These are phyloP conservation scores for Ensete glaucum DNA, from an alignment of 176 grass and related monocot genomes.

Conservation along the genomic window DNA sequence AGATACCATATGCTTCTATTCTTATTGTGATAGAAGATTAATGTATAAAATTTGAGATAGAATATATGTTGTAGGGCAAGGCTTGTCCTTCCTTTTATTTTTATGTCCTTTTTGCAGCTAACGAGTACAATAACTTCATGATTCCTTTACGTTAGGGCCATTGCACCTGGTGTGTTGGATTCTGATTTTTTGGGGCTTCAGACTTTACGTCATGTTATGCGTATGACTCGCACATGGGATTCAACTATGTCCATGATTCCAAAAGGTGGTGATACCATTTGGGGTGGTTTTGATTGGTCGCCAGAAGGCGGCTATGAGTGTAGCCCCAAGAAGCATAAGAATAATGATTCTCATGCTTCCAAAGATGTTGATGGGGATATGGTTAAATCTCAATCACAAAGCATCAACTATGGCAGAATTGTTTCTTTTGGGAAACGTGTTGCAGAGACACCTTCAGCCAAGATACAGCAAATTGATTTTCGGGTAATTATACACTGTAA, in stretches of 20 bases:
- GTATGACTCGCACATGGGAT: slow-evolving; percentile 98
- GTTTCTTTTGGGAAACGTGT: slow-evolving; percentile 87
- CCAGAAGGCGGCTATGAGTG: slow-evolving; percentile 66
- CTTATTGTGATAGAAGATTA: no score
- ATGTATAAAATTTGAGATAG: no score
- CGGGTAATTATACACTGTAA: slow-evolving; percentile 36
- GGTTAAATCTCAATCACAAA: slow-evolving; percentile 26
- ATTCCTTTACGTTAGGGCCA: slow-evolving; percentile 48
- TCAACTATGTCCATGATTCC: slow-evolving; percentile 98
- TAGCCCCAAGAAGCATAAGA: slow-evolving; percentile 56
- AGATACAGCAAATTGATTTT: slow-evolving; percentile 79
- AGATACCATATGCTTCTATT: no score
- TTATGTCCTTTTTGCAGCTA: neutral
- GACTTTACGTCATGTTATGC: slow-evolving; percentile 90
- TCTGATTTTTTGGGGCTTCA: slow-evolving; percentile 87
- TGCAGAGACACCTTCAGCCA: slow-evolving; percentile 39
- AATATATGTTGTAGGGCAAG: neutral
- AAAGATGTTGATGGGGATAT: slow-evolving; percentile 32
- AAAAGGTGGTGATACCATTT: slow-evolving; percentile 97
- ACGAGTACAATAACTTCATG: neutral
- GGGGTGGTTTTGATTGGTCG: slow-evolving; percentile 80
- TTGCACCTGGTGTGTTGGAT: slow-evolving; percentile 82
- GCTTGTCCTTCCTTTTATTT: neutral
- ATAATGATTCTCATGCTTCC: slow-evolving; percentile 42
- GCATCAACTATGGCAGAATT: slow-evolving; percentile 73